Base-by-base conservation (phyloP, 345 rosid species). In the Citrus inodora region DNA sequence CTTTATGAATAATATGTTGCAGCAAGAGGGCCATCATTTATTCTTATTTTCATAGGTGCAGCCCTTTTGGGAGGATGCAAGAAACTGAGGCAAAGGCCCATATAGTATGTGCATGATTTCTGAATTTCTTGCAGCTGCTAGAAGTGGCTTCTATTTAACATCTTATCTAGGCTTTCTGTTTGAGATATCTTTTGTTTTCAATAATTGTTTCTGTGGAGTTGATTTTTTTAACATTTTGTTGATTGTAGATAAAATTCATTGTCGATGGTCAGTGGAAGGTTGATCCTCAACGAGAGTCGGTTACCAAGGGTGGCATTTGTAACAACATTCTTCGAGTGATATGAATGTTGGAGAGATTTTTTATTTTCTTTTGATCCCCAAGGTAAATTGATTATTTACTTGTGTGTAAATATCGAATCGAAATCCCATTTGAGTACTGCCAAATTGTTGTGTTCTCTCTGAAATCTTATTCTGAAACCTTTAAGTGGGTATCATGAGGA, bases 241-340 rank as follows among this genome's bases (percentile, higher is more conserved):
- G 24, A 58, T 63, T 76, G 80, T 87, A 92, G 95, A 88, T 96
- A 75, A 96, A 96, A 81, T 96, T 96, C 83, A 80, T 95, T 17
- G 91, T 95, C 70, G 99, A 93, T 48, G 97, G 92, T 42, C 88
- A 90, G 30, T 96, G 98, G 99, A 88, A 16, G 67, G 75, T 83
- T 25, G 95, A 95, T 88, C 91, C 93, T 51, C 81, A 84, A 73
- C 86, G 79, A 85, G 97, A 93, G 75, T 81, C 89, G 1, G 87
- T 88, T 63, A 87, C 84, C 78, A 78, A 24, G 78, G 89, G 87
- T 78, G 84, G 89, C 81, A 84, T 93, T 74, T 82, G 81, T 68
- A 96, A 96, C 90, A 96, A 93, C 81, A 81, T 94, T 81, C 90
- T 96, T 67, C 88, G 72, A 79, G 97, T 96, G 87, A 80, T 89